Conservation (phyloP, 345 rosid genomes). For the Xanthoceras sorbifolium region DNA sequence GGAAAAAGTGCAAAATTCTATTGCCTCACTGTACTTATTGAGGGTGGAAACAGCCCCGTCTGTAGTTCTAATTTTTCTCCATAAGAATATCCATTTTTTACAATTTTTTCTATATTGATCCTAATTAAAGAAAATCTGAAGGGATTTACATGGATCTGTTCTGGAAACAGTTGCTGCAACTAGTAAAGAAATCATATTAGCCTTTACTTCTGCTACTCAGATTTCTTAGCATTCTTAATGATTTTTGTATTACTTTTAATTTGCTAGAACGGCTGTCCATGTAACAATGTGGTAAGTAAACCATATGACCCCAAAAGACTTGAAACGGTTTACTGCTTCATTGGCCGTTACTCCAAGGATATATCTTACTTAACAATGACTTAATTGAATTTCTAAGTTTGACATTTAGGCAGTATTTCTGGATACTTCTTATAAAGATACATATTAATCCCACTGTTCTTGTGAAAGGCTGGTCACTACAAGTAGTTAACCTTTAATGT, state of each 20-base stretch:
- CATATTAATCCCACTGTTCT: not conserved
- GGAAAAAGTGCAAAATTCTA: not conserved
- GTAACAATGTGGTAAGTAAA: not conserved
- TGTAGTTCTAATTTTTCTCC: not conserved
- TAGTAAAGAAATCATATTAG: not conserved
- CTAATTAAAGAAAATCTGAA: not conserved
- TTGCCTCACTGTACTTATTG: not conserved
- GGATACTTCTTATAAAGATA: not conserved
- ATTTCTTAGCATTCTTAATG: not conserved
- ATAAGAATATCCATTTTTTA: too few relatives aligned
- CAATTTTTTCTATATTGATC: not conserved
- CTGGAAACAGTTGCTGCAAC: not conserved
- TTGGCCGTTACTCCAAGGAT: not conserved
- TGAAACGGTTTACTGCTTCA: not conserved
- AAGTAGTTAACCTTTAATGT: not conserved
- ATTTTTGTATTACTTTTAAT: too few relatives aligned
- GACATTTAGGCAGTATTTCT: not conserved
- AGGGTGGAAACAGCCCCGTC: not conserved
- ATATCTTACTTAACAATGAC: not conserved
- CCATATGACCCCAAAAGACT: not conserved
- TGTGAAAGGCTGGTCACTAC: not conserved
- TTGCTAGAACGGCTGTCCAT: not conserved
- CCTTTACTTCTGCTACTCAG: not conserved
- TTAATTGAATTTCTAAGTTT: too few relatives aligned
- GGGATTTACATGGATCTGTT: too few relatives aligned